These are phyloP conservation scores for Silene conica DNA, from an alignment of 148 eudicot species.

Conservation along the genomic window DNA sequence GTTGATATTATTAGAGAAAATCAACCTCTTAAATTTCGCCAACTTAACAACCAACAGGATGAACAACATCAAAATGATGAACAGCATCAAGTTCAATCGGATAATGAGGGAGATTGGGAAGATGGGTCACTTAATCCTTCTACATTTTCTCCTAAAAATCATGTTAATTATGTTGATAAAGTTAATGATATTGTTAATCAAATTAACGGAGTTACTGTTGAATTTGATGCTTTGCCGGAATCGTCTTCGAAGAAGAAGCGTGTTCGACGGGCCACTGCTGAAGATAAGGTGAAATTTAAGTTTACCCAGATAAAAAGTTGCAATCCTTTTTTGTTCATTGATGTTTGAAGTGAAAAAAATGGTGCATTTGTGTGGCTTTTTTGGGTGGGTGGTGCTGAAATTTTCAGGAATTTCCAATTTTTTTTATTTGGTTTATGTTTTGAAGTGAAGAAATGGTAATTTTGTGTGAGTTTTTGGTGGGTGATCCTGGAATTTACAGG, in stretches of 20 bases:
- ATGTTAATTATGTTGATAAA: constrained; percentile 17
- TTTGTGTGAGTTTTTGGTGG: not conserved
- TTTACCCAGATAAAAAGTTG: not conserved
- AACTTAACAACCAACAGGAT: constrained; percentile 5
- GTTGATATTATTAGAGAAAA: constrained; percentile 27
- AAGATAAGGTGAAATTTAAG: constrained; percentile 61
- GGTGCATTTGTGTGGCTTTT: not conserved
- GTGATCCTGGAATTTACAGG: not conserved
- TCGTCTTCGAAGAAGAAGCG: constrained; percentile 50
- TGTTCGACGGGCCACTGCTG: constrained; percentile 67
- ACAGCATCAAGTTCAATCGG: constrained; percentile 3
- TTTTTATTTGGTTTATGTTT: not conserved
- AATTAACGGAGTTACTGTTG: constrained; percentile 51
- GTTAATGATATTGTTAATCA: not conserved
- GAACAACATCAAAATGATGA: not conserved
- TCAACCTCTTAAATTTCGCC: constrained; percentile 26
- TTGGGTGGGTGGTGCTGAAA: not conserved
- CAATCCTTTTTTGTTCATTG: not conserved
- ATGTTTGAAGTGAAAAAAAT: not conserved
- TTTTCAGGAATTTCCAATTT: constrained; percentile 56
- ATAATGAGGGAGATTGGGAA: constrained; percentile 71
- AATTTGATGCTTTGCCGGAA: constrained; percentile 61
- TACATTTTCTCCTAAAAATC: constrained; percentile 18
- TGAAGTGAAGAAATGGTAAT: not conserved
- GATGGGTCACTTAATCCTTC: constrained; percentile 52